Evolutionary conservation across 2,329 filamentous ascomycete species (phyloP).

Genomic region (Talaromyces sp.): DNA sequence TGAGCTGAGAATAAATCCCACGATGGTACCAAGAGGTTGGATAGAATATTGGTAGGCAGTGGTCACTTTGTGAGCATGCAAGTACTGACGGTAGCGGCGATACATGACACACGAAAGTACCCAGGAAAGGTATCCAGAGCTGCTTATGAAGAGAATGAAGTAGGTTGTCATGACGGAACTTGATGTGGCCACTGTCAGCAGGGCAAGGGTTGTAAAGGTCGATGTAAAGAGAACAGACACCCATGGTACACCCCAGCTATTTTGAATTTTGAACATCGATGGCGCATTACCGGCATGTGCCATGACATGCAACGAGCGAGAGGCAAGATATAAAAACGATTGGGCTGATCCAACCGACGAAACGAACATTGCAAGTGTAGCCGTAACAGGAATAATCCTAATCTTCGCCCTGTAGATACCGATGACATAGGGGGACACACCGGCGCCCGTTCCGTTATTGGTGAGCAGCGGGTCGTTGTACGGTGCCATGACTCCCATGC

Average conservation of each 20-base stretch:
- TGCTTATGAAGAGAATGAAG: conserved; percentile 69
- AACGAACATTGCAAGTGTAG: conserved; percentile 75
- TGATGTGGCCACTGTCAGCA: conserved; percentile 64
- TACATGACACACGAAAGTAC: conserved; percentile 62
- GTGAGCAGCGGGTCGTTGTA: conserved; percentile 57
- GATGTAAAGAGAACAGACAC: conserved; percentile 59
- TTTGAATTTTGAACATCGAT: conserved; percentile 59
- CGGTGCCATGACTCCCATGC: conserved; percentile 63
- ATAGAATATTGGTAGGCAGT: conserved; percentile 55
- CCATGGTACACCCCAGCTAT: conserved; percentile 64
- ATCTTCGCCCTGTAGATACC: conserved; percentile 59
- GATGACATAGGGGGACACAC: conserved; percentile 50
- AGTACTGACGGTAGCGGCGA: conserved; percentile 56
- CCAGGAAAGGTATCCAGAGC: conserved; percentile 71
- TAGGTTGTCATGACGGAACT: conserved; percentile 67
- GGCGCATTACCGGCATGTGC: conserved; percentile 67
- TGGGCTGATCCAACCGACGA: conserved; percentile 78
- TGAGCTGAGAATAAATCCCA: conserved; percentile 55
- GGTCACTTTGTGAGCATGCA: conserved; percentile 34
- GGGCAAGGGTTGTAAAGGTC: conserved; percentile 64
- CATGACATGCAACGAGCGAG: conserved; percentile 66
- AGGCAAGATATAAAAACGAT: conserved; percentile 73
- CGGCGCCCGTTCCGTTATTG: conserved; percentile 56
- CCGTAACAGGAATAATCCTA: conserved; percentile 64
- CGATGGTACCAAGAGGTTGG: conserved; percentile 68